phyloP scores from a whole-genome alignment of 352 stramenopile species.

The Phytopythium vexans region DNA sequence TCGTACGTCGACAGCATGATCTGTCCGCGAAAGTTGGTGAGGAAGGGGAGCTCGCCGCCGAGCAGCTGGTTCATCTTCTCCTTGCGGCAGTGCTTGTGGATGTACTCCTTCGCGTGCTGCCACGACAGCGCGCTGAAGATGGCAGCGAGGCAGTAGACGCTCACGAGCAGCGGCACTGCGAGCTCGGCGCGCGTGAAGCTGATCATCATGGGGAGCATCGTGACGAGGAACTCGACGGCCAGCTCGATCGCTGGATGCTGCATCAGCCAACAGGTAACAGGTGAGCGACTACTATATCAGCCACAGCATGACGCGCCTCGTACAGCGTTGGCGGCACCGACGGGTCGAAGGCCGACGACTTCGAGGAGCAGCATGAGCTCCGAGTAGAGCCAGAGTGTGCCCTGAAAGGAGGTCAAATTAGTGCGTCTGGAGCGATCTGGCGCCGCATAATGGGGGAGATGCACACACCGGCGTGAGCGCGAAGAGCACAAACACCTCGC shows the following conservation, averaged over 20 bases:
- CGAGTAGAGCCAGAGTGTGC: slow-evolving; percentile 79
- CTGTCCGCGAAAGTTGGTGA: slow-evolving; percentile 78
- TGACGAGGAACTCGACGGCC: slow-evolving; percentile 64
- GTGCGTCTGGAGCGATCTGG: background rate
- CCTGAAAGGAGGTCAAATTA: slow-evolving; percentile 16
- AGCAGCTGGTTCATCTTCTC: slow-evolving; percentile 79
- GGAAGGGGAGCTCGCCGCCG: slow-evolving; percentile 66
- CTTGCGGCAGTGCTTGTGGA: slow-evolving; percentile 77
- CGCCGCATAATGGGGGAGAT: background rate
- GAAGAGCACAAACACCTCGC: slow-evolving; percentile 77
- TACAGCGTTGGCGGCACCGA: slow-evolving; percentile 55
- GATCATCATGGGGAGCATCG: slow-evolving; percentile 69
- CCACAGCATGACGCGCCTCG: slow-evolving; percentile 3
- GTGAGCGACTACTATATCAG: background rate
- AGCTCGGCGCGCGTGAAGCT: slow-evolving; percentile 65
- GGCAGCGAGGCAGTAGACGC: slow-evolving; percentile 49
- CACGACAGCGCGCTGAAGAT: slow-evolving; percentile 60
- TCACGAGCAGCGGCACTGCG: slow-evolving; percentile 47
- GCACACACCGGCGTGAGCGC: slow-evolving; percentile 60
- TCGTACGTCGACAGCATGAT: slow-evolving; percentile 81
- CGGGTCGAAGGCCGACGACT: slow-evolving; percentile 48
- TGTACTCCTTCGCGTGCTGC: slow-evolving; percentile 67
- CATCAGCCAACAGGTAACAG: background rate
- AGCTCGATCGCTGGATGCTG: slow-evolving; percentile 56
- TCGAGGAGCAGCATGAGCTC: slow-evolving; percentile 76